Conservation (phyloP, 108 stramenopile species). For the Schizochytrium sp. region DNA sequence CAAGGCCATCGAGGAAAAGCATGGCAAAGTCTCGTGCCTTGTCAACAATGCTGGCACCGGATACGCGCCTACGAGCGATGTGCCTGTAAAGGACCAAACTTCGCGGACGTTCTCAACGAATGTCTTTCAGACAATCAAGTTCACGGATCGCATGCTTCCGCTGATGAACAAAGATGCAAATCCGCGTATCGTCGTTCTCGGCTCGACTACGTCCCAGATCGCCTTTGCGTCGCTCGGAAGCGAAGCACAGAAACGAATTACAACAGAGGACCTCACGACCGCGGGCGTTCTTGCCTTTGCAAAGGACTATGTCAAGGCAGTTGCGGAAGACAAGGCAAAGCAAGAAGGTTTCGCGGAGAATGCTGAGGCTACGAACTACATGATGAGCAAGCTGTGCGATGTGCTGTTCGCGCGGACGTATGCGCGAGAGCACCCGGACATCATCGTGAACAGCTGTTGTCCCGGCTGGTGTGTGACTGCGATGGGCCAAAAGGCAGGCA, state of each 20-base stretch:
- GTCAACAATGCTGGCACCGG: not conserved
- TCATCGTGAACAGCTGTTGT: slow-evolving; percentile 58
- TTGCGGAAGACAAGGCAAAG: slow-evolving; percentile 43
- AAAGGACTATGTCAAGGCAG: slow-evolving; percentile 53
- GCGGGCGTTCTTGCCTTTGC: slow-evolving; percentile 35
- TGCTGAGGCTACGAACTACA: slow-evolving; percentile 53
- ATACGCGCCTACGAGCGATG: slow-evolving; percentile 50
- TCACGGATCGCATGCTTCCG: slow-evolving; percentile 57
- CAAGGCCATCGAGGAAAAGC: not conserved
- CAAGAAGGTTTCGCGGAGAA: slow-evolving; percentile 52
- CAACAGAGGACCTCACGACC: slow-evolving; percentile 40
- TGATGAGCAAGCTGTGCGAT: slow-evolving; percentile 66
- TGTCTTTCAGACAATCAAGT: slow-evolving; percentile 56
- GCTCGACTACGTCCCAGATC: slow-evolving; percentile 34
- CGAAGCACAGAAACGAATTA: slow-evolving; percentile 18
- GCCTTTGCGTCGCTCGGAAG: slow-evolving; percentile 30
- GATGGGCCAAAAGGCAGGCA: slow-evolving; percentile 56
- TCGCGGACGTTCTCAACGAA: slow-evolving; percentile 55
- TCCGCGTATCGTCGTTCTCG: slow-evolving; percentile 58
- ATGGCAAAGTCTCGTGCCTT: not conserved
- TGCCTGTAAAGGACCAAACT: slow-evolving; percentile 52
- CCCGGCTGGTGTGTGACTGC: slow-evolving; percentile 73
- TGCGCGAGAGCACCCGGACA: slow-evolving; percentile 47
- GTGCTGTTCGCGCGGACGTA: slow-evolving; percentile 64
- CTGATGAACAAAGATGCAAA: slow-evolving; percentile 38